Base-by-base conservation (phyloP, 352 stramenopile genomes). In the Globisporangium cederbergense region DNA sequence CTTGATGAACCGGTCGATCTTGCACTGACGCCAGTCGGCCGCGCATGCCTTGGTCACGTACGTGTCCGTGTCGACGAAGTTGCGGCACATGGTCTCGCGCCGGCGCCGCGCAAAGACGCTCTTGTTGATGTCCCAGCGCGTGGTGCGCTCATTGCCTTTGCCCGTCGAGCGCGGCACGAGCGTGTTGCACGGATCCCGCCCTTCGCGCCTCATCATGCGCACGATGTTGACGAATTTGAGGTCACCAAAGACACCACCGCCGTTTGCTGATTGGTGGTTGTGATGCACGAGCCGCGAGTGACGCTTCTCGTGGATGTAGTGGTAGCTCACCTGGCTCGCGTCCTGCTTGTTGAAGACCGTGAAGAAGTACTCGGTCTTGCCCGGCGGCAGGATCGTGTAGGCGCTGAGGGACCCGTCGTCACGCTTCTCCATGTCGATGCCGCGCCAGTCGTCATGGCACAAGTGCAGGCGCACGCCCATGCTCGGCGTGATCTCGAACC, bases 361-460 rank as follows among this genome's bases (percentile, higher is more conserved):
- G 63, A 90, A 85, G 52, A 90, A 93, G 73, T 93, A 93, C 53
- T 89, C 76, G 49, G 82, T 93, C 50, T 85, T 83, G 4, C 84
- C 80, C 1, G 84, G 80, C 25, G 82, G 84, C 16, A 93, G 77
- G 30, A 93, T 77, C 10, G 72, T 66, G 50, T 91, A 79, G 1
- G 79, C 65, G 36, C 73, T 86, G 61, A 83, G 91, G 13, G 79
- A 85, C 3, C 79, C 75, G 50, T 88, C 81, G 9, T 85, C 74
- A 2, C 79, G 74, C 42, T 62, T 56, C 46, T 90, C 80, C 84
- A 93, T 93, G 13, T 75, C 60, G 16, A 89, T 60, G 57, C 82
- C 84, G 4, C 66, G 71, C 84, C 84, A 93, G 53, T 90, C 82
- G 60, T 93, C 84, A 57, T 88, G 64, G 4, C 76, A 89, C 10